These are phyloP conservation scores for Oryza glumipatula DNA, from an alignment of 176 grass and related monocot species.

Conservation along the genomic window DNA sequence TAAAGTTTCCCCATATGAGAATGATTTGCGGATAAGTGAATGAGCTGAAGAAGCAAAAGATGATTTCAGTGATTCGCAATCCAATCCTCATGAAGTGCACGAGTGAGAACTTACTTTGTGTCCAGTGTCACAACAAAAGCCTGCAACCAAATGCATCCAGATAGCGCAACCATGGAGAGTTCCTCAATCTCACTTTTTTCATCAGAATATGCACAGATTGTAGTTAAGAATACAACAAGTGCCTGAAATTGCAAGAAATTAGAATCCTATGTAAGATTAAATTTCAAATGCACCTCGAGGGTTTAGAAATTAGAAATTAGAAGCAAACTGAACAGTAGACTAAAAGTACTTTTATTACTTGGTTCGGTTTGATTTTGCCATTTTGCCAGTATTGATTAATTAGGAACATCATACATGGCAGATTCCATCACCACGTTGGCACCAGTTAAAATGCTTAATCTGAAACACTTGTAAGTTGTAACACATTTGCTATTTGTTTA, in stretches of 20 bases:
- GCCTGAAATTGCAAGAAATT: constrained; percentile 59
- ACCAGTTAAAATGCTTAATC: neutral
- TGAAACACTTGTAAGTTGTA: neutral
- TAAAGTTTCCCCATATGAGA: constrained; percentile 88
- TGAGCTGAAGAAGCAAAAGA: constrained; percentile 57
- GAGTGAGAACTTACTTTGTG: constrained; percentile 59
- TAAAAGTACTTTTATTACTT: neutral
- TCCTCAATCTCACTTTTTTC: constrained; percentile 88
- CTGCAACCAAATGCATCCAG: constrained; percentile 95
- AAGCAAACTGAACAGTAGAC: neutral
- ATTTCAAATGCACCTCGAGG: neutral
- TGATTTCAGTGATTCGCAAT: constrained; percentile 9
- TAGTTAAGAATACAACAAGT: constrained; percentile 68
- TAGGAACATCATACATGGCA: neutral
- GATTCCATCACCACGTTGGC: neutral
- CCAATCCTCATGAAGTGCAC: neutral
- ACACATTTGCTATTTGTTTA: neutral
- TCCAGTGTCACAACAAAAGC: constrained; percentile 88
- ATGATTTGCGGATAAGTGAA: constrained; percentile 71
- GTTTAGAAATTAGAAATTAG: neutral
- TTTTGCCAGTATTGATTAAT: too few species aligned
- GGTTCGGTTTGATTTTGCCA: neutral
- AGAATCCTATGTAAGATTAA: constrained; percentile 4
- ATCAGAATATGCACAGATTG: constrained; percentile 63
- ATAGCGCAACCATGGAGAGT: constrained; percentile 87